A percentile compares a stretch with the other conserved stretches of the same genome.
These are phyloP conservation scores for Antitrichia curtipendula DNA, from an alignment of 225 moss, liverwort and hornwort species.

Conservation along the genomic window DNA sequence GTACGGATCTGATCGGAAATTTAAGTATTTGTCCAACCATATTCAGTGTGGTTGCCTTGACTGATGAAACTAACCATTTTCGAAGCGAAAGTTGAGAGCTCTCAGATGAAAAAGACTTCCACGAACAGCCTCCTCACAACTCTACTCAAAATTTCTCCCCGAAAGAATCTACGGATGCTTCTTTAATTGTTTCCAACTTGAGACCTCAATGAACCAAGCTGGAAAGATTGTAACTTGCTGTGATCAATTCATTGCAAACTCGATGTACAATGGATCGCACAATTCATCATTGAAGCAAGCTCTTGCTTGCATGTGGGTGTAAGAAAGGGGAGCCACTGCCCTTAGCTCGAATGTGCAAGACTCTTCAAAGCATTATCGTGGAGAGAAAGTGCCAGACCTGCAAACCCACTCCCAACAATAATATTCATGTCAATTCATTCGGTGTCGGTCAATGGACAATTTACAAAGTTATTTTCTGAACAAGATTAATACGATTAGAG, in stretches of 20 bases:
- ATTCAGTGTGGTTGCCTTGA: background rate
- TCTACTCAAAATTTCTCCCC: constrained; percentile 22
- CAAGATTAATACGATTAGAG: background rate
- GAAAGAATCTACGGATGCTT: constrained; percentile 6
- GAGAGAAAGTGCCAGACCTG: constrained; percentile 10
- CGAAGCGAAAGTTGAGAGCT: constrained; percentile 9
- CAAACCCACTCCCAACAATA: constrained; percentile 1
- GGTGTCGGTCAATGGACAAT: background rate
- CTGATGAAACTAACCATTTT: background rate
- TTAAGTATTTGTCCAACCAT: constrained; percentile 6
- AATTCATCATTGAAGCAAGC: background rate
- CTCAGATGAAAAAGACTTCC: background rate
- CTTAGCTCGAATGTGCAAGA: background rate
- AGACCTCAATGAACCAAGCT: background rate
- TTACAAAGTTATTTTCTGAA: background rate
- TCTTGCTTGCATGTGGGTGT: background rate
- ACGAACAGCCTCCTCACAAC: background rate
- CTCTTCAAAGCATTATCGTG: background rate
- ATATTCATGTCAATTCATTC: background rate
- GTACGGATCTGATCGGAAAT: constrained; percentile 1
- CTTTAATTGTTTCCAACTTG: background rate
- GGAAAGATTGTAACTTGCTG: background rate
- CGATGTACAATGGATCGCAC: background rate
- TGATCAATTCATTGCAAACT: background rate
- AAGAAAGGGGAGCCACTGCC: background rate